Evolutionary conservation across 352 stramenopile species (phyloP).

Genomic region (Phytopythium chamaehyphon): DNA sequence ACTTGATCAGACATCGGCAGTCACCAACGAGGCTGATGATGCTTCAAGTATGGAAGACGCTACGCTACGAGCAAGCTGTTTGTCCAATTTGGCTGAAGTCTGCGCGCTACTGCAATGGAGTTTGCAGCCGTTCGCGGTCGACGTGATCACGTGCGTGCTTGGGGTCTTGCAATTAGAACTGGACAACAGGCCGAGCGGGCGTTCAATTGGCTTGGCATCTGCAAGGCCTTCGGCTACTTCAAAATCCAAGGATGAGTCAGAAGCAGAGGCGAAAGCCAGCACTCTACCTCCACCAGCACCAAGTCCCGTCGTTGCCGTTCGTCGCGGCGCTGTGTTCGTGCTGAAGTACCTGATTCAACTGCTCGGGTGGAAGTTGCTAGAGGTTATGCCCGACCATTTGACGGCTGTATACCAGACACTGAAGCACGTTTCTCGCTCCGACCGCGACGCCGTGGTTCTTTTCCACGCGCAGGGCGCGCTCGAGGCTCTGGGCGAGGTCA

Average conservation of each 20-base stretch:
- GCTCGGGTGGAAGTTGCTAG: slow-evolving; percentile 70
- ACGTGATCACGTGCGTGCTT: slow-evolving; percentile 77
- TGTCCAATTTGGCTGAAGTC: slow-evolving; percentile 87
- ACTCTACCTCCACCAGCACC: slow-evolving; percentile 7
- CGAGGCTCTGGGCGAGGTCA: slow-evolving; percentile 48
- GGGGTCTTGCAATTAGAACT: slow-evolving; percentile 78
- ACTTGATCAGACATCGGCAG: background rate
- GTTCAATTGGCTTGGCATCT: background rate
- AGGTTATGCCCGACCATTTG: slow-evolving; percentile 70
- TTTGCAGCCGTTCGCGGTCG: slow-evolving; percentile 60
- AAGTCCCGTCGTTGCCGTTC: slow-evolving; percentile 45
- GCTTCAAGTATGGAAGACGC: slow-evolving; percentile 32
- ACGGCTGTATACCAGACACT: slow-evolving; percentile 71
- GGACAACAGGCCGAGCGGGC: slow-evolving; percentile 14
- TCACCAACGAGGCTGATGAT: slow-evolving; percentile 7
- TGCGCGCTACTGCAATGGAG: slow-evolving; percentile 69
- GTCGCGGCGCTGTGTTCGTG: slow-evolving; percentile 72
- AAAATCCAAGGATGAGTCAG: background rate
- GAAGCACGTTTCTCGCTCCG: slow-evolving; percentile 60
- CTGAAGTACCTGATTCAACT: slow-evolving; percentile 73
- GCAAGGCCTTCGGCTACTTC: background rate
- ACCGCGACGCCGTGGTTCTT: slow-evolving; percentile 55
- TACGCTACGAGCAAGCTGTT: slow-evolving; percentile 75
- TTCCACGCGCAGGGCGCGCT: slow-evolving; percentile 67
- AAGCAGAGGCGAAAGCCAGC: background rate